phyloP scores from a whole-genome alignment of 2,329 filamentous ascomycete species.

The Triangularia setosa region DNA sequence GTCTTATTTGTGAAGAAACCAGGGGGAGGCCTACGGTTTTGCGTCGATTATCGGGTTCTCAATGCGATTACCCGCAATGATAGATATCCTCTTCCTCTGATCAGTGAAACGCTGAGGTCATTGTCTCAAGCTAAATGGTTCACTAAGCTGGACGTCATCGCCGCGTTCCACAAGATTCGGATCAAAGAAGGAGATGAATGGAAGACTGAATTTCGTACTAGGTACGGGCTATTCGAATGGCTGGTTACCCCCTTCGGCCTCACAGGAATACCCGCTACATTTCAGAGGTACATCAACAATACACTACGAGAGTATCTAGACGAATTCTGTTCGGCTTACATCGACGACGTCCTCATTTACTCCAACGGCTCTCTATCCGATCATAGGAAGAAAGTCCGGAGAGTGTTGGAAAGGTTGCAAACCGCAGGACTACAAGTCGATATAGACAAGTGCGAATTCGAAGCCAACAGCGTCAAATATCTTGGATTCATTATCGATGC shows the following conservation, averaged over 20 bases:
- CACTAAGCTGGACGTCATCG: too few relatives aligned
- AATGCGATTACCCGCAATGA: too few relatives aligned
- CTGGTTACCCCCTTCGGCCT: constrained; percentile 31
- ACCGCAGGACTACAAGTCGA: not conserved
- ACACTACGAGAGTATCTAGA: constrained; percentile 3
- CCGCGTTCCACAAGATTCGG: too few relatives aligned
- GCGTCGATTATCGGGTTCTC: too few relatives aligned
- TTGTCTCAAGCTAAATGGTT: too few relatives aligned
- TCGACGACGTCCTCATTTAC: constrained; percentile 15
- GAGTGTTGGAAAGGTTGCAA: not conserved
- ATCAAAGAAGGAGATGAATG: too few relatives aligned
- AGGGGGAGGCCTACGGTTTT: too few relatives aligned
- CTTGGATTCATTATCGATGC: not conserved
- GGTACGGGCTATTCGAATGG: constrained; percentile 27
- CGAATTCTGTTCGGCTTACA: constrained; percentile 13
- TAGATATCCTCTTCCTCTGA: too few relatives aligned
- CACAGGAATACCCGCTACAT: constrained; percentile 17
- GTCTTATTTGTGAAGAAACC: too few relatives aligned
- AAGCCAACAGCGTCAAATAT: constrained; percentile 1
- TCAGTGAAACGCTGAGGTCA: too few relatives aligned
- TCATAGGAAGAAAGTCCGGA: not conserved
- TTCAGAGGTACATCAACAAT: constrained; percentile 15
- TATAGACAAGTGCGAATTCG: constrained; percentile 6
- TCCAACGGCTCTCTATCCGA: not conserved
- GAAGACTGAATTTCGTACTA: too few relatives aligned